Conservation (phyloP, 2,329 filamentous ascomycete species). For the Colletotrichum orchidophilum region DNA sequence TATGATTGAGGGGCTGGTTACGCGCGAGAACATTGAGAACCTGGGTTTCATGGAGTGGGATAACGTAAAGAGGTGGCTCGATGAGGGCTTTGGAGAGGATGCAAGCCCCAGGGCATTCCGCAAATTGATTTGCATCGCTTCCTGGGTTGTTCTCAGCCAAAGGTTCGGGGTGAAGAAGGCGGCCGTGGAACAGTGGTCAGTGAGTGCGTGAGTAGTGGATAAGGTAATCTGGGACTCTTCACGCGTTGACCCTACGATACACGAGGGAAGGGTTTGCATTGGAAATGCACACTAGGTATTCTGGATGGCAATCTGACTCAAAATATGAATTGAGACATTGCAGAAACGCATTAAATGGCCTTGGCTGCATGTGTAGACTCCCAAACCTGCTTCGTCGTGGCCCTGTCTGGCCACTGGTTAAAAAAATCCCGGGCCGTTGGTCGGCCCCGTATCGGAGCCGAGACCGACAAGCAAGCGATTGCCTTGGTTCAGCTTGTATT, state of each 20-base stretch:
- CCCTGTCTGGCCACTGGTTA: neutral
- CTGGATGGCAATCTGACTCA: neutral
- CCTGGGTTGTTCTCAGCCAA: conserved; percentile 24
- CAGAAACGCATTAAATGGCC: neutral
- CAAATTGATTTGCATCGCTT: conserved; percentile 15
- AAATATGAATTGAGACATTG: neutral
- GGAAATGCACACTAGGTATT: neutral
- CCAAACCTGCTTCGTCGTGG: neutral
- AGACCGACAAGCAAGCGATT: neutral
- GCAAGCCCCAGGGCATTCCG: conserved; percentile 38
- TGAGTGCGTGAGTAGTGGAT: neutral
- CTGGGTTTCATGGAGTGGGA: conserved; percentile 53
- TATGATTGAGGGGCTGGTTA: conserved; percentile 44
- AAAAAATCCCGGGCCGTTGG: neutral
- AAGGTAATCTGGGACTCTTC: too few relatives aligned
- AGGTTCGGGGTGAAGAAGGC: conserved; percentile 31
- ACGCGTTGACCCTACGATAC: too few relatives aligned
- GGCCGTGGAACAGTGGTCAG: neutral
- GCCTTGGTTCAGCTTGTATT: neutral
- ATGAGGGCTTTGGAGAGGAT: conserved; percentile 48
- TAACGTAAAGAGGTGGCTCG: conserved; percentile 45
- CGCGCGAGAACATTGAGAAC: conserved; percentile 45
- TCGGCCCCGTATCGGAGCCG: neutral
- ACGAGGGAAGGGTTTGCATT: neutral
- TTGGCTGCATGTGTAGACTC: neutral